Evolutionary conservation across 768 basidiomycete species (phyloP), one percentile per base, ranked within the genome.

Genomic region (Kwoniella bestiolae): DNA sequence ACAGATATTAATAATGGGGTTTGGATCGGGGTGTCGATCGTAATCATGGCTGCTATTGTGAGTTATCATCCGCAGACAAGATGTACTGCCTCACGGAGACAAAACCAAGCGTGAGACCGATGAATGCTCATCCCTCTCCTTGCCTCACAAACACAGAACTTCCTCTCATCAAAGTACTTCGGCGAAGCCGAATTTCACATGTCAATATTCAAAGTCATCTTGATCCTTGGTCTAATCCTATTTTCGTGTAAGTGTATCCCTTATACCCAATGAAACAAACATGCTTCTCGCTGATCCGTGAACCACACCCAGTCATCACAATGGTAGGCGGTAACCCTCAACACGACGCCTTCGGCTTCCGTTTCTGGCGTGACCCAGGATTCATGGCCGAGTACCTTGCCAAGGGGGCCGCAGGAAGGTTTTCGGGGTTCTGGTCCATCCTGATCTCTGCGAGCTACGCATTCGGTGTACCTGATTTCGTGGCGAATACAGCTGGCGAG

Each of bases 381-480:
- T 51, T 68, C 18, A 58, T 75, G 53, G 71, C 67, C 56, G 64
- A 72, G 26, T 67, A 66, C 23, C 69, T 70, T 35, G 74, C 12
- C 5, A 12, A 35, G 12, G 34, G 34, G 12, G 5, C 34, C 6
- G 12, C 34, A 12, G 34, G 34, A 5, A 5, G 34, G 6, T 35
- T 35, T 35, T 12, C 12, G 6, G 34, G 34, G 12, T 35, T 35
- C 12, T 35, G 34, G 34, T 35, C 34, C 5, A 12, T 35, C 6
- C 12, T 35, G 6, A 35, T 12, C 34, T 6, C 5, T 12, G 34
- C 34, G 6, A 12, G 6, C 5, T 35, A 35, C 12, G 34, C 34
- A 5, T 35, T 35, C 12, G 34, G 34, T 35, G 34, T 5, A 6
- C 34, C 34, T 6, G 34, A 35, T 35, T 35, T 6, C 34, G 12